Evolutionary conservation across 768 basidiomycete genomes (phyloP).

Genomic region (Dendrothele bispora): DNA sequence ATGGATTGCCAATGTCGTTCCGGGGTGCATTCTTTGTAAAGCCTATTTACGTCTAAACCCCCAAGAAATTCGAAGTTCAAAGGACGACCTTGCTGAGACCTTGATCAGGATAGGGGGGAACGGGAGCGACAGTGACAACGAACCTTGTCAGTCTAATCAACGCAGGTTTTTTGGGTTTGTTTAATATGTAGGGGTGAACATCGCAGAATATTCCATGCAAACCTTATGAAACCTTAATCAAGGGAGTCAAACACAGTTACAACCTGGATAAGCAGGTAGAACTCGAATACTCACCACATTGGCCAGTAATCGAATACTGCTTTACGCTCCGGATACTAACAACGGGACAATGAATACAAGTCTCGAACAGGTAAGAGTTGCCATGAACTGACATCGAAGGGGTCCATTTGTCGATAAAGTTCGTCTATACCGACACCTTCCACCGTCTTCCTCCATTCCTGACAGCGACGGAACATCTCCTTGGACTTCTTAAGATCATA

Average conservation of each 20-base stretch:
- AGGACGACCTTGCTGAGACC: conserved; percentile 62
- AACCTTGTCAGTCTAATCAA: conserved; percentile 78
- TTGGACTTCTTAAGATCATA: conserved; percentile 60
- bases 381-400: conserved; percentile 52
- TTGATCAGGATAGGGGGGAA: conserved; percentile 2
- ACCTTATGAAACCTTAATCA: conserved; percentile 61
- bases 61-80: conserved; percentile 68
- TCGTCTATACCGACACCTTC: conserved; percentile 40
- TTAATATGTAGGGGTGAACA: not conserved
- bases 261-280: too few species aligned
- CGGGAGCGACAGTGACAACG: conserved; percentile 6
- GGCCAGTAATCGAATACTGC: conserved; percentile 77
- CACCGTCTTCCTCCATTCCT: conserved; percentile 66
- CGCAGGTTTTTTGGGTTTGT: too few species aligned
- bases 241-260: not conserved
- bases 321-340: conserved; percentile 68
- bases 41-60: conserved; percentile 53
- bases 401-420: conserved; percentile 37
- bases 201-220: conserved; percentile 12
- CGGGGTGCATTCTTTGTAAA: conserved; percentile 58
- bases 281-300: conserved; percentile 40
- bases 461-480: conserved; percentile 65
- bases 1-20: conserved; percentile 64
- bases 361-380: not conserved
- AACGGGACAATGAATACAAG: not conserved